Evolutionary conservation across 306 rosid species (phyloP).

Genomic region (Potentilla sterilis): DNA sequence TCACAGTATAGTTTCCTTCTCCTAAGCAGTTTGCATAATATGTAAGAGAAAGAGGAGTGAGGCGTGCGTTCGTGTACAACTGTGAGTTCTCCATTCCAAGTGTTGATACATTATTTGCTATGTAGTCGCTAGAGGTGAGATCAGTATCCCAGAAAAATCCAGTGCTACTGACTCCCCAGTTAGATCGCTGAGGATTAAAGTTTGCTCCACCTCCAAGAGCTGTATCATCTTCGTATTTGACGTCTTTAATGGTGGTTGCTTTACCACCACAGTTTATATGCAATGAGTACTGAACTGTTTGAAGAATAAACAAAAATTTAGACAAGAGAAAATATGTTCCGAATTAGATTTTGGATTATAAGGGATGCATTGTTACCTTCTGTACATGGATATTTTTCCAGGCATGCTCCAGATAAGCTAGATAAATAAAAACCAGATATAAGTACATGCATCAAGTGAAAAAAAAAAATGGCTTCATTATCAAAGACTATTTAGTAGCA

Average conservation of each 20-base stretch:
- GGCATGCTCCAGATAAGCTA: constrained; percentile 13
- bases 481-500: not conserved
- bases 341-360: not conserved
- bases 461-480: not conserved
- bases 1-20: constrained; percentile 55
- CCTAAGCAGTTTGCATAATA: constrained; percentile 60
- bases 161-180: constrained; percentile 59
- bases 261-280: constrained; percentile 66
- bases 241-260: constrained; percentile 29
- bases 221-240: constrained; percentile 38
- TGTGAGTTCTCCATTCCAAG: constrained; percentile 31
- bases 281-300: constrained; percentile 31
- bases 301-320: not conserved
- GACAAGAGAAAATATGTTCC: not conserved
- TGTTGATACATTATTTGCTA: constrained; percentile 19
- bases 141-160: constrained; percentile 38
- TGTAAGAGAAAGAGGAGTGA: constrained; percentile 48
- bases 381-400: constrained; percentile 1
- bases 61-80: constrained; percentile 48
- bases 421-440: not conserved
- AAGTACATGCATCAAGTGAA: not conserved
- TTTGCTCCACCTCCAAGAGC: constrained; percentile 46
- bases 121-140: constrained; percentile 24
- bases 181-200: constrained; percentile 5
- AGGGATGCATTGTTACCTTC: constrained; percentile 18